Conservation (phyloP, 2,329 filamentous ascomycete genomes). For the Pestalotiopsis sp. region DNA sequence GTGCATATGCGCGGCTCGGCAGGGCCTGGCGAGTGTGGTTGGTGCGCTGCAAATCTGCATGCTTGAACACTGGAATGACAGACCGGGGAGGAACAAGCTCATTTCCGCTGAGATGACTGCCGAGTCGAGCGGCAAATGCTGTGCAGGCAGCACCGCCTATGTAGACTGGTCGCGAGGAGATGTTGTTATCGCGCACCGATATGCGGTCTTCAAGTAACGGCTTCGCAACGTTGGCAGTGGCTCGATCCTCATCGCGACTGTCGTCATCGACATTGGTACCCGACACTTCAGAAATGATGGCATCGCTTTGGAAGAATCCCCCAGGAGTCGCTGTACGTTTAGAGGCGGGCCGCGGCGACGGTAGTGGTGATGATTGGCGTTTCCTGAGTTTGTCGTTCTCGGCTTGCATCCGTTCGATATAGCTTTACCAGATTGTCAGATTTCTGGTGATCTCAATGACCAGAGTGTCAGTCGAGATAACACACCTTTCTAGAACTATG, state of each 20-base stretch:
- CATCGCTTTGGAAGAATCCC: background rate
- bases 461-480: background rate
- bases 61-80: constrained; percentile 17
- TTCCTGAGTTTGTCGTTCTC: constrained; percentile 19
- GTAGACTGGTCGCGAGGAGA: constrained; percentile 15
- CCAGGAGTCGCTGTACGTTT: background rate
- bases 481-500: constrained; percentile 20
- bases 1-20: constrained; percentile 34
- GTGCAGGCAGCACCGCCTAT: constrained; percentile 20
- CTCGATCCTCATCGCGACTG: constrained; percentile 13
- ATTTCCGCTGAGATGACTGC: constrained; percentile 10
- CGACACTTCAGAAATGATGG: background rate
- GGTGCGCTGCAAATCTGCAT: constrained; percentile 12
- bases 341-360: background rate
- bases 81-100: constrained; percentile 10
- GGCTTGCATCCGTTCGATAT: constrained; percentile 18
- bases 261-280: background rate
- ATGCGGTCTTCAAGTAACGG: constrained; percentile 19
- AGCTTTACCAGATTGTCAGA: constrained; percentile 8
- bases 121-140: constrained; percentile 16
- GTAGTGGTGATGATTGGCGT: background rate
- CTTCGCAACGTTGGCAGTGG: constrained; percentile 15
- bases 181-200: constrained; percentile 14
- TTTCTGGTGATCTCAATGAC: background rate
- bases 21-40: constrained; percentile 22